Percentiles rank a stretch among this genome's conserved stretches.
Conservation (phyloP, 2,329 filamentous ascomycete genomes). For the Diaporthe sp. region DNA sequence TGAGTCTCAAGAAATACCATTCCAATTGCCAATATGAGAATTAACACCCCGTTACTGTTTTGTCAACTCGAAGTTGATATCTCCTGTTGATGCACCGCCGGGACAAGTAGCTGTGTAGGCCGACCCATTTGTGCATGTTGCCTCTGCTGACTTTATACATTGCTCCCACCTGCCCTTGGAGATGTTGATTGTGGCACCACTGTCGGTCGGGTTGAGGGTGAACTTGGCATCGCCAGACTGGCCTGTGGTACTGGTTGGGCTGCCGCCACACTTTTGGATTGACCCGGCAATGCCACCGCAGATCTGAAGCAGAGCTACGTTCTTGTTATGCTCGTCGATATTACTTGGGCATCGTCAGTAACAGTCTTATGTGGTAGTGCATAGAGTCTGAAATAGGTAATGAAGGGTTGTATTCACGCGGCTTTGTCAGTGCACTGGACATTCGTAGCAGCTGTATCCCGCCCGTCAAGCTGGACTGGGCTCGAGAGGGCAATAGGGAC, state of each 20-base stretch:
- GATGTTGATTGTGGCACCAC: slow-evolving; percentile 65
- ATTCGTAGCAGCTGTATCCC: slow-evolving; percentile 19
- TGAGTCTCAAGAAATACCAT: no score
- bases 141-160: slow-evolving; percentile 66
- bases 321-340: slow-evolving; percentile 65
- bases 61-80: slow-evolving; percentile 59
- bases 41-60: slow-evolving; percentile 34
- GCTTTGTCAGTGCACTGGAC: slow-evolving; percentile 30
- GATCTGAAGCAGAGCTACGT: slow-evolving; percentile 74
- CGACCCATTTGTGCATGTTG: slow-evolving; percentile 65
- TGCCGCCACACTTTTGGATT: slow-evolving; percentile 61
- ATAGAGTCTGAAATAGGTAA: neutral
- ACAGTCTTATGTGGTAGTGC: neutral
- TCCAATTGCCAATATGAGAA: neutral
- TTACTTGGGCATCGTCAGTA: slow-evolving; percentile 47
- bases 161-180: slow-evolving; percentile 67
- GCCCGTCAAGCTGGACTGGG: slow-evolving; percentile 24
- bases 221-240: slow-evolving; percentile 63
- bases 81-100: slow-evolving; percentile 61
- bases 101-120: slow-evolving; percentile 59
- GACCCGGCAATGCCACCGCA: slow-evolving; percentile 66
- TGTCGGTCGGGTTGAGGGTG: slow-evolving; percentile 57
- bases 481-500: slow-evolving; percentile 10
- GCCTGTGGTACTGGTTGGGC: slow-evolving; percentile 59
- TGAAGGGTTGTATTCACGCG: slow-evolving; percentile 2